phyloP scores from a whole-genome alignment of 1,284 basidiomycete genomes.

The Quambalaria eucalypti region DNA sequence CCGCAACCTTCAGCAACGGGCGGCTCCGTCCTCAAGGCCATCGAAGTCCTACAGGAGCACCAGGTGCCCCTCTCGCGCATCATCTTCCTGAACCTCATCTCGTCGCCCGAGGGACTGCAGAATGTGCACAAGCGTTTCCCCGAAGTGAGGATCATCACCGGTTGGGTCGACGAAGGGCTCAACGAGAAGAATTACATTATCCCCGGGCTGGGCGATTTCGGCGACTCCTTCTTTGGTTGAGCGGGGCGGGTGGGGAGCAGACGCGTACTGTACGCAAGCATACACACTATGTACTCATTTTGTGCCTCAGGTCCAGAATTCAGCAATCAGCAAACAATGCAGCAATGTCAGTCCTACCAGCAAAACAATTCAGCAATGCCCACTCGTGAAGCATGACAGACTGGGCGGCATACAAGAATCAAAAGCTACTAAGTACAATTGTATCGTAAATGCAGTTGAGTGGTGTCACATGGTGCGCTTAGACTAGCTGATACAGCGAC shows the following conservation, averaged over 20 bases:
- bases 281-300: no score
- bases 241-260: neutral
- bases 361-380: no score
- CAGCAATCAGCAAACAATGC: no score
- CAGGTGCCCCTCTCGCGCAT: conserved; percentile 69
- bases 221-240: conserved; percentile 30
- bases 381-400: no score
- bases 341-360: no score
- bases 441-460: no score
- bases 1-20: conserved; percentile 68
- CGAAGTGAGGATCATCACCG: conserved; percentile 70
- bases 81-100: conserved; percentile 91
- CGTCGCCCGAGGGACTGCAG: conserved; percentile 80
- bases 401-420: no score
- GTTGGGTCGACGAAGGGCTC: conserved; percentile 91
- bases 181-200: conserved; percentile 58
- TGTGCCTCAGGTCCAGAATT: no score
- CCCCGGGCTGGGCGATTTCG: conserved; percentile 42
- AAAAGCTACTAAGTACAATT: no score
- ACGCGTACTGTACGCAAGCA: no score
- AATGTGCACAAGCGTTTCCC: conserved; percentile 74
- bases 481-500: no score
- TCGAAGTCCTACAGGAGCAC: conserved; percentile 82
- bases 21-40: conserved; percentile 93
- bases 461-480: no score